phyloP scores from a whole-genome alignment of 805 yeast species.

The Saccharomycopsis fermentans region DNA sequence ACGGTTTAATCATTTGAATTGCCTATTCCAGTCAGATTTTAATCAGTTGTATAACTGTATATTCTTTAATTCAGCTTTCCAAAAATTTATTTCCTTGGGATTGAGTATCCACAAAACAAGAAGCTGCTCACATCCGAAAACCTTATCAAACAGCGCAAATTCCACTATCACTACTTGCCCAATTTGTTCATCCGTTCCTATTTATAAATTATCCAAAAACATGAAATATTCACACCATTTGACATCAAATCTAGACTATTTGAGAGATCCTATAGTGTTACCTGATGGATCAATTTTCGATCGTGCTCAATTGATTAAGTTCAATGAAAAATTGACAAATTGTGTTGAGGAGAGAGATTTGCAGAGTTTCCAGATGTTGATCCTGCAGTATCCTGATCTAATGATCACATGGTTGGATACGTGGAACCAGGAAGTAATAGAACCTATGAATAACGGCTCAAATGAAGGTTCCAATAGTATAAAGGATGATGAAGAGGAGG shows the following conservation, averaged over 20 bases:
- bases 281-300: conserved; percentile 18
- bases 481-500: background rate
- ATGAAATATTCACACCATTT: conserved; percentile 16
- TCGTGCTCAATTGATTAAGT: conserved; percentile 7
- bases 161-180: conserved; percentile 8
- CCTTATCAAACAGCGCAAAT: background rate
- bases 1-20: conserved; percentile 15
- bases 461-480: background rate
- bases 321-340: conserved; percentile 7
- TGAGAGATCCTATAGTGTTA: conserved; percentile 12
- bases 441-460: background rate
- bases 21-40: conserved; percentile 4
- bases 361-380: background rate
- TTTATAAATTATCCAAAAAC: conserved; percentile 8
- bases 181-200: conserved; percentile 16
- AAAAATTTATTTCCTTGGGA: conserved; percentile 14
- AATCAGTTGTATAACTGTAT: conserved; percentile 8
- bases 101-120: conserved; percentile 14
- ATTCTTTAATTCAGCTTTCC: conserved; percentile 4
- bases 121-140: conserved; percentile 10
- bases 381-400: background rate
- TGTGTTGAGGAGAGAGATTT: background rate
- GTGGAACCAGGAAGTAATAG: background rate
- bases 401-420: background rate
- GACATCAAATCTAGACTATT: conserved; percentile 13